Evolutionary conservation across 2,329 filamentous ascomycete genomes (phyloP).

Genomic region (Leptographium flavum): DNA sequence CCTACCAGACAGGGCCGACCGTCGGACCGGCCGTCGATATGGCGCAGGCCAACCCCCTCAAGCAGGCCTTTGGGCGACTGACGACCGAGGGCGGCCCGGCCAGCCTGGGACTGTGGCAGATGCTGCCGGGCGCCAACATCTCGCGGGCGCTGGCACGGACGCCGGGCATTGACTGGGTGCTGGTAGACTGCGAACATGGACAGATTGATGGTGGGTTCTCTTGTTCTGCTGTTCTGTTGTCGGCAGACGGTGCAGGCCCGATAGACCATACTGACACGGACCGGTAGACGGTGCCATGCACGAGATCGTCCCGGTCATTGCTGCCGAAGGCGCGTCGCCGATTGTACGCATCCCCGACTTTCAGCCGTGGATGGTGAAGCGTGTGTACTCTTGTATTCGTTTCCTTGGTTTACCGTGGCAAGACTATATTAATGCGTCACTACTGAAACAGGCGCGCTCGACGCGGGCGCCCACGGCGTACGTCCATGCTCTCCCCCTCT

Average conservation of each 20-base stretch:
- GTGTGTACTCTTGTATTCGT: slow-evolving; percentile 17
- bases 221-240: not conserved
- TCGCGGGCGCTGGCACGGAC: slow-evolving; percentile 44
- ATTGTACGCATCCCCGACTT: slow-evolving; percentile 44
- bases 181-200: slow-evolving; percentile 46
- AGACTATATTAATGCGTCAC: no score
- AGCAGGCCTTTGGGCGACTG: slow-evolving; percentile 31
- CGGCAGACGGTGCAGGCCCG: no score
- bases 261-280: no score
- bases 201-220: slow-evolving; percentile 31
- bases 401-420: slow-evolving; percentile 11
- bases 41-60: slow-evolving; percentile 32
- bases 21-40: slow-evolving; percentile 14
- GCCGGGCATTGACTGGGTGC: slow-evolving; percentile 50
- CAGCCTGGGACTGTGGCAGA: slow-evolving; percentile 48
- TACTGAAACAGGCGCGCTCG: slow-evolving; percentile 41
- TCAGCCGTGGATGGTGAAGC: slow-evolving; percentile 41
- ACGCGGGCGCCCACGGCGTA: slow-evolving; percentile 43
- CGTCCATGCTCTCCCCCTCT: no score
- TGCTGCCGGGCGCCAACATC: slow-evolving; percentile 45
- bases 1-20: not conserved
- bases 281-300: slow-evolving; percentile 39
- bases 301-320: slow-evolving; percentile 41
- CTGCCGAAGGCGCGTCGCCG: slow-evolving; percentile 38
- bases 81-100: slow-evolving; percentile 13